Base-by-base conservation (phyloP, 2,329 filamentous ascomycete species). In the Helotiales sp. region DNA sequence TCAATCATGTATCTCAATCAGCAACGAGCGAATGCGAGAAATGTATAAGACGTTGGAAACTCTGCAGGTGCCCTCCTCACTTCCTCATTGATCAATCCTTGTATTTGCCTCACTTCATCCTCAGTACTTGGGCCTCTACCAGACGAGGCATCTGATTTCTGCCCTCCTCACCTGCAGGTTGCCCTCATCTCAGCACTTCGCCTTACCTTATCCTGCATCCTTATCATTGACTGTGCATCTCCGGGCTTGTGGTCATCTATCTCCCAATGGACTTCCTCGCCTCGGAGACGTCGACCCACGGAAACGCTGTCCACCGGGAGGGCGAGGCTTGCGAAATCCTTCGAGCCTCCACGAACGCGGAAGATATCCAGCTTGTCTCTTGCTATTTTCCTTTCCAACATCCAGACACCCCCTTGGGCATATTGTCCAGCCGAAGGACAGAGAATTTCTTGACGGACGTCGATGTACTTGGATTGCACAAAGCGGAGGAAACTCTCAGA, bases 91-190 rank as follows among this genome's bases (percentile, higher is more conserved):
- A 57, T 57, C 30, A 15, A 50, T 50, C 47, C 26, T 28, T 7
- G 11, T 50, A 26, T n/a, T 50, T 4, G 8, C 45, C 34, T 59
- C 34, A 58, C 30, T 26, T 26, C 47, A 49, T 50, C 47, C 20
- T 28, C 47, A 24, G 2, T 24, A 52, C 15, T 52, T 32, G 20
- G 49, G 11, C 24, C 10, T n/a, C n/a, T 13, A 59, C 15, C 43
- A n/a, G 54, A 58, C 54, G 54, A 58, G 55, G 55, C 55, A 59
- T 59, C 55, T 59, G 55, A 59, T 43, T 59, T 26, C 55, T 24
- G 10, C 55, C n/a, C n/a, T n/a, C n/a, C 52, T 43, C 55, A 59
- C 55, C 55, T 43, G 55, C 22, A 59, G 28, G 32, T 59, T 59
- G 55, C 55, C 54, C 34, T 49, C 45, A n/a, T n/a, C 30, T n/a